Conservation (phyloP, 345 rosid genomes). For the Eucalyptus guilfoylei region DNA sequence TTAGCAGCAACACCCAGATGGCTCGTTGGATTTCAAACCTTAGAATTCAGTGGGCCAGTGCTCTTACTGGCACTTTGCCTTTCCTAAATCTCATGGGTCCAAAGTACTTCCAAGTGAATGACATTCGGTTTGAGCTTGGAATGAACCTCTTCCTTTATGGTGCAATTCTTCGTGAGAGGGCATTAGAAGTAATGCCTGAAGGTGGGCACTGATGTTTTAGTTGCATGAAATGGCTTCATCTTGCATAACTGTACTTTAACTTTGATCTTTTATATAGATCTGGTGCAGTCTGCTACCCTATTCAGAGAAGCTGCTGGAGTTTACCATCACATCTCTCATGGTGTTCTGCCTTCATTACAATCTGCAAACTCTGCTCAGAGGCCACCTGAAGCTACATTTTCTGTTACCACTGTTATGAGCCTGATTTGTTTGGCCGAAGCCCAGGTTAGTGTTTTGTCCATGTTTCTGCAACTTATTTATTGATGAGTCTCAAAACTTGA, state of each 20-base stretch:
- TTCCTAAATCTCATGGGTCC: constrained; percentile 48
- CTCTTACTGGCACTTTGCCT: constrained; percentile 25
- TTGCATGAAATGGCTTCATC: neutral
- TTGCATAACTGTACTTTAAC: neutral
- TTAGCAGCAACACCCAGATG: constrained; percentile 15
- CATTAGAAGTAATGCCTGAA: constrained; percentile 36
- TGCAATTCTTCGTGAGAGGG: constrained; percentile 56
- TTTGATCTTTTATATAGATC: constrained; percentile 14
- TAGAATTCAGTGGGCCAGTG: constrained; percentile 64
- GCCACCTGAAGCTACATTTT: constrained; percentile 51
- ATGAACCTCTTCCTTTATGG: constrained; percentile 54
- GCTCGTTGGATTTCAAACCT: constrained; percentile 30
- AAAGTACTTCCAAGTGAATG: constrained; percentile 41
- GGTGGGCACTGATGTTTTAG: constrained; percentile 19
- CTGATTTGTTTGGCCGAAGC: constrained; percentile 82
- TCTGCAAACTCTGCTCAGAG: constrained; percentile 20
- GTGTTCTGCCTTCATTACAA: constrained; percentile 39
- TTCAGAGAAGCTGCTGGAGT: constrained; percentile 83
- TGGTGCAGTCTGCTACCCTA: constrained; percentile 37
- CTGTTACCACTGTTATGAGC: constrained; percentile 36
- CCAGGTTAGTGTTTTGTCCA: constrained; percentile 34
- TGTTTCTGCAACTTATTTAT: neutral
- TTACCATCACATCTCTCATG: constrained; percentile 45
- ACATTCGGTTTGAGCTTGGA: constrained; percentile 50
- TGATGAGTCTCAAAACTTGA: neutral